phyloP scores from a whole-genome alignment of 2,329 filamentous ascomycete species.

The Stachybotrys chlorohalonatus region DNA sequence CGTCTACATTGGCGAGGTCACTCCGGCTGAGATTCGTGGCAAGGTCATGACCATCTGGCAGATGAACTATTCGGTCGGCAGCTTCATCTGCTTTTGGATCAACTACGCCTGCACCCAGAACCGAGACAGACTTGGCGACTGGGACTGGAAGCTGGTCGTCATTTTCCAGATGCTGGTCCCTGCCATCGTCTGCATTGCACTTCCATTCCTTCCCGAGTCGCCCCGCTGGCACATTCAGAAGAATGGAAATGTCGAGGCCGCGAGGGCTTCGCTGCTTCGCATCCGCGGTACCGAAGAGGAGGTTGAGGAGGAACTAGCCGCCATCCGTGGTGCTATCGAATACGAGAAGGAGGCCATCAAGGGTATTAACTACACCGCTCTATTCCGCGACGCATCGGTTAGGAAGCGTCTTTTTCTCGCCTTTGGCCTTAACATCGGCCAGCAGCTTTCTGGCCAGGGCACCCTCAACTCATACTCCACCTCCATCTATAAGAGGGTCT shows the following conservation, averaged over 20 bases:
- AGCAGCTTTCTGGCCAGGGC: slow-evolving; percentile 65
- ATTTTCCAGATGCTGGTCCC: slow-evolving; percentile 67
- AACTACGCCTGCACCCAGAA: slow-evolving; percentile 54
- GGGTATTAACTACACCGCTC: slow-evolving; percentile 46
- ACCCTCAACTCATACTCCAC: slow-evolving; percentile 65
- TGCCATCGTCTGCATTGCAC: slow-evolving; percentile 47
- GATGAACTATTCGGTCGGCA: slow-evolving; percentile 55
- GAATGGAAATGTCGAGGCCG: slow-evolving; percentile 49
- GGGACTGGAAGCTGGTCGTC: slow-evolving; percentile 67
- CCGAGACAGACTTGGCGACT: slow-evolving; percentile 48
- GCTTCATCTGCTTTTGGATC: slow-evolving; percentile 44
- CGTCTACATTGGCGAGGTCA: slow-evolving; percentile 62
- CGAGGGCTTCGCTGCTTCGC: slow-evolving; percentile 44
- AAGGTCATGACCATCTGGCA: slow-evolving; percentile 62
- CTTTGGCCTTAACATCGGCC: slow-evolving; percentile 59
- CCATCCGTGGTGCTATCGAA: slow-evolving; percentile 59
- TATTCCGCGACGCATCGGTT: slow-evolving; percentile 62
- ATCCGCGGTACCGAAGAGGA: slow-evolving; percentile 57
- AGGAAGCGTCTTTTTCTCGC: slow-evolving; percentile 58
- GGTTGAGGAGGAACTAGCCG: slow-evolving; percentile 56
- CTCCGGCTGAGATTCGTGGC: slow-evolving; percentile 54
- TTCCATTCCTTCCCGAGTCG: slow-evolving; percentile 59
- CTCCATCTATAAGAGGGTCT: slow-evolving; percentile 66
- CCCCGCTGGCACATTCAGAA: slow-evolving; percentile 61
- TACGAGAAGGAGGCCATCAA: slow-evolving; percentile 64